Conservation (phyloP, 1,284 basidiomycete species). For the Ceratobasidium theobromae region DNA sequence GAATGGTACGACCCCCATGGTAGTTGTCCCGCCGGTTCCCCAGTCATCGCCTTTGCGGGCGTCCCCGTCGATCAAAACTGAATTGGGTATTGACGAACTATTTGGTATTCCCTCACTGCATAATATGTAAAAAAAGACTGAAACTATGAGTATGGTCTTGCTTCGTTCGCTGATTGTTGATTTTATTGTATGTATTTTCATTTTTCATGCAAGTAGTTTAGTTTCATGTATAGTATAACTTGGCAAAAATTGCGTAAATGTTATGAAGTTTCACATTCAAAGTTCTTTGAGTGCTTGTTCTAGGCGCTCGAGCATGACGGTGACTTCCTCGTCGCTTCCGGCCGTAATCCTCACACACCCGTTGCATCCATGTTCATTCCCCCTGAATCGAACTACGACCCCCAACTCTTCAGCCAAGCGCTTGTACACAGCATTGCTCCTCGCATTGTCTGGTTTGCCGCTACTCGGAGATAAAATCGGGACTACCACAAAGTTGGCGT, state of each 20-base stretch:
- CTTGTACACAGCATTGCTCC: slow-evolving; percentile 76
- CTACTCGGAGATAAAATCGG: slow-evolving; percentile 61
- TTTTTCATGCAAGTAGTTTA: not conserved
- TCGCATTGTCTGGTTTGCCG: slow-evolving; percentile 63
- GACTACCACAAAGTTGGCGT: slow-evolving; percentile 91
- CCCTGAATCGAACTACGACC: slow-evolving; percentile 90
- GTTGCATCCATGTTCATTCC: slow-evolving; percentile 81
- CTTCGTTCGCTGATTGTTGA: not conserved
- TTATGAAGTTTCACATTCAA: slow-evolving; percentile 4
- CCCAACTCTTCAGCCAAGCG: slow-evolving; percentile 81
- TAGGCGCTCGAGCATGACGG: slow-evolving; percentile 48
- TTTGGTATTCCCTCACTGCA: slow-evolving; percentile 2
- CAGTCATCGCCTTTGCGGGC: no score
- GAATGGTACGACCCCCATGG: not conserved
- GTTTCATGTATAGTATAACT: slow-evolving; percentile 2
- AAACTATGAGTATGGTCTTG: not conserved
- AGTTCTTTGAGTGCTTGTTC: slow-evolving; percentile 39
- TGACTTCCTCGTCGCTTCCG: slow-evolving; percentile 82
- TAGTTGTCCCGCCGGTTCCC: not conserved
- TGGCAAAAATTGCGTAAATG: no score
- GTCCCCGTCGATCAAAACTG: not conserved
- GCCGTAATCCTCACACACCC: slow-evolving; percentile 91
- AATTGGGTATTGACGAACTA: slow-evolving; percentile 7
- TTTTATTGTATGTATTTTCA: not conserved
- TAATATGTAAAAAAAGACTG: not conserved